phyloP scores from a whole-genome alignment of 805 yeast species.

The Saccharomycopsis babjevae region DNA sequence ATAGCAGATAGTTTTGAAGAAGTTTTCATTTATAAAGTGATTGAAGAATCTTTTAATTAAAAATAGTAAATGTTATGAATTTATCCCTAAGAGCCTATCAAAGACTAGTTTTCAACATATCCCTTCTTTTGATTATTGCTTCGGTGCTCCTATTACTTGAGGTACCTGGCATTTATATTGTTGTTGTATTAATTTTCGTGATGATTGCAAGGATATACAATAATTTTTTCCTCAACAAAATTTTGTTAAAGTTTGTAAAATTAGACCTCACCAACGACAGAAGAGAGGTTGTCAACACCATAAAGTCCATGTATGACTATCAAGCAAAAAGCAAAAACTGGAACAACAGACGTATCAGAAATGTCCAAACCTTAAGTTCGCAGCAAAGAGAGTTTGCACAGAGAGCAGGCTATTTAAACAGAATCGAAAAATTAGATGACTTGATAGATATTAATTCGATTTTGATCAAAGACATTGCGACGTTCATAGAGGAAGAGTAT shows the following conservation, averaged over 20 bases:
- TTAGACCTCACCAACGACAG: constrained; percentile 21
- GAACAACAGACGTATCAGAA: constrained; percentile 35
- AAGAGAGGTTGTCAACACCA: constrained; percentile 28
- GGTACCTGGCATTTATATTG: not conserved
- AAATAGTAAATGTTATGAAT: not conserved
- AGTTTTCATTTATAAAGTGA: not conserved
- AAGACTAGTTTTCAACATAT: not conserved
- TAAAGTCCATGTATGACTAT: constrained; percentile 40
- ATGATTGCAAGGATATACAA: not conserved
- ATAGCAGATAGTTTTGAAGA: no score
- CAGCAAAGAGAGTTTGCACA: constrained; percentile 47
- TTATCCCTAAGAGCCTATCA: not conserved
- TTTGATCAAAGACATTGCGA: constrained; percentile 37
- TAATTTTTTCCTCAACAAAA: constrained; percentile 20
- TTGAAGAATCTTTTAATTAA: not conserved
- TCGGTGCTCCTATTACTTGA: not conserved
- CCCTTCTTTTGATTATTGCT: not conserved
- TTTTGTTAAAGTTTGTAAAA: constrained; percentile 15
- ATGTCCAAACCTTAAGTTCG: constrained; percentile 39
- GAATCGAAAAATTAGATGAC: constrained; percentile 40
- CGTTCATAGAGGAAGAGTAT: constrained; percentile 27
- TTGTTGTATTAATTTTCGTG: not conserved
- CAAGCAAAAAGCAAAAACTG: constrained; percentile 29
- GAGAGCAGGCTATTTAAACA: constrained; percentile 42
- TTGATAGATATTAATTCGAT: constrained; percentile 38